These are phyloP conservation scores for Myxozyma neglecta DNA, from an alignment of 805 yeast species.

Conservation along the genomic window DNA sequence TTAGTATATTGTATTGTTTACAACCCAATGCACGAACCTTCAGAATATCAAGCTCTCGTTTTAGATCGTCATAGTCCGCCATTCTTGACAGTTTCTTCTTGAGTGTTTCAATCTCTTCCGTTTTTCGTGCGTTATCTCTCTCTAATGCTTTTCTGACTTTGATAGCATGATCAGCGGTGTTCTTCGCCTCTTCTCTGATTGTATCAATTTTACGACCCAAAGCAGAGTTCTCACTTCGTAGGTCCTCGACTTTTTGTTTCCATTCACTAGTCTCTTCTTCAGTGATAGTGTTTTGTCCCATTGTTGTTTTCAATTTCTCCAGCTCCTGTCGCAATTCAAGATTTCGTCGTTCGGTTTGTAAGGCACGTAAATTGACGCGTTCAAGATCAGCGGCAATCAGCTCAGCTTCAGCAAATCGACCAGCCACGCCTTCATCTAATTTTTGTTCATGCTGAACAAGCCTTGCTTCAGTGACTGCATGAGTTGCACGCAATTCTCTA, in stretches of 20 bases:
- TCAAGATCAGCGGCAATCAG: slow-evolving; percentile 75
- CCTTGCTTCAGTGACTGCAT: slow-evolving; percentile 65
- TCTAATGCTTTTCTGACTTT: slow-evolving; percentile 9
- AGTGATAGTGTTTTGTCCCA: slow-evolving; percentile 31
- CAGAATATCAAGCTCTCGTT: slow-evolving; percentile 69
- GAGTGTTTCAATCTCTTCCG: slow-evolving; percentile 53
- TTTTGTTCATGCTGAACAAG: slow-evolving; percentile 37
- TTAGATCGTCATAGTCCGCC: slow-evolving; percentile 76
- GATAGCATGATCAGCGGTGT: slow-evolving; percentile 5
- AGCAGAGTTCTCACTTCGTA: slow-evolving; percentile 45
- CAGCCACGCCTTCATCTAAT: slow-evolving; percentile 31
- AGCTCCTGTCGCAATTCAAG: slow-evolving; percentile 69
- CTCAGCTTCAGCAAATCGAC: slow-evolving; percentile 50
- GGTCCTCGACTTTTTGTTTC: slow-evolving; percentile 48
- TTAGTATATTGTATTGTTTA: slow-evolving; percentile 31
- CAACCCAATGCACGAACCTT: slow-evolving; percentile 65
- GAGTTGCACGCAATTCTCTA: slow-evolving; percentile 62
- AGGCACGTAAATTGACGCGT: slow-evolving; percentile 61
- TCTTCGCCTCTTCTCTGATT: slow-evolving; percentile 19
- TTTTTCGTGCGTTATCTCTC: slow-evolving; percentile 41
- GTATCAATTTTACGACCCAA: slow-evolving; percentile 25
- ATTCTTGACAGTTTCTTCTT: slow-evolving; percentile 52
- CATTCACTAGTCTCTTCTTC: slow-evolving; percentile 41
- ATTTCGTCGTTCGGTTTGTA: slow-evolving; percentile 75
- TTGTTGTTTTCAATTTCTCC: slow-evolving; percentile 44